Evolutionary conservation across 73 alveolate genomes (phyloP), one percentile per base, ranked within the genome.

Genomic region (Breviolum minutum): DNA sequence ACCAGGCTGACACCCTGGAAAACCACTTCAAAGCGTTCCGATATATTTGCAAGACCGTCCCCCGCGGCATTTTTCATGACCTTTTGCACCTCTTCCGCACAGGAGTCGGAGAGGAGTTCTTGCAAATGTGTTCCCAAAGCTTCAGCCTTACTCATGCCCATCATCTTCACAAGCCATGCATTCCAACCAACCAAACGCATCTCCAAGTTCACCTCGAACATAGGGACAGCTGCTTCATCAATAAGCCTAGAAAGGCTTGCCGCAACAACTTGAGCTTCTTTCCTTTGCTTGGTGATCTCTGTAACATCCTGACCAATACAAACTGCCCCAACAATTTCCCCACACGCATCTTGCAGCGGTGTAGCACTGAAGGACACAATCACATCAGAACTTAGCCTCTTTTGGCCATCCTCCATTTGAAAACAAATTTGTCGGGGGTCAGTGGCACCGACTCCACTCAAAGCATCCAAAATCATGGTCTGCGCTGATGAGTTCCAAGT

Each of bases 271-370:
- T 90, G 97, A 12, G 97, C 97, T 40, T 73, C 88, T 20, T 54
- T 74, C 76, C 97, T 90, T 54, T 90, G 97, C 71, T 13, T 29
- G 63, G 69, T 71, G 66, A 71, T 74, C 88, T 90, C 97, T 2
- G 97, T 90, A 74, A 90, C 88, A 63, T 89, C 97, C 87, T 90
- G 97, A 30, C 97, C 97, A 60, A 90, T 29, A 29, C 95, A 86
- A 8, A 90, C 97, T 8, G 97, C 97, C 6, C 97, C 97, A 20
- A 74, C 30, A 14, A 90, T 71, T 87, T 70, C 97, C 5, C 97
- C 97, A n/a, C 20, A 16, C 14, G 74, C 69, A n/a, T 48, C 48
- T 48, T 87, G 88, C 71, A 71, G 61, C 2, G 97, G 97, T 12
- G 74, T 90, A 63, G 97, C 87, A 12, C 76, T 32, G 54, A 80